A percentile compares a stretch with the other conserved stretches of the same genome.
Evolutionary conservation across 179 eudicot genomes (phyloP).

Genomic region (Camellia oleifera): DNA sequence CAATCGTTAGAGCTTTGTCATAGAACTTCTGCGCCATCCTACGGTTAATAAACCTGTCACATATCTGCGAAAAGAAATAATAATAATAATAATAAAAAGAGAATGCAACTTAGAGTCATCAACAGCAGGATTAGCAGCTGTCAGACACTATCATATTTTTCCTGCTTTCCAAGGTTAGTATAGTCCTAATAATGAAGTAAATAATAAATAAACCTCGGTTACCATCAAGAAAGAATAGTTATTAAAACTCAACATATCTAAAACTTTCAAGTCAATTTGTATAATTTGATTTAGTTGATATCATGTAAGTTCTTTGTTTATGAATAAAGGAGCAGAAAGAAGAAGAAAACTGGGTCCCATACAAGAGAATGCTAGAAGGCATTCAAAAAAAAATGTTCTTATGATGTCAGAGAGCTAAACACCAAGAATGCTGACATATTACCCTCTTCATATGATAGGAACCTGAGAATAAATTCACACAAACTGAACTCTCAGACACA

Average conservation of each 20-base stretch:
- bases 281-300: neutral
- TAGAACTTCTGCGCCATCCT: conserved; percentile 66
- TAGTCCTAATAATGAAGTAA: too few species aligned
- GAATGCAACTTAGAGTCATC: conserved; percentile 2
- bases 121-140: conserved; percentile 13
- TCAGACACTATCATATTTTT: neutral
- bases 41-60: conserved; percentile 83
- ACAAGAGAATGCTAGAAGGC: neutral
- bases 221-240: neutral
- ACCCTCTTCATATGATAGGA: neutral
- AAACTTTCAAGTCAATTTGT: neutral
- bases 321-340: neutral
- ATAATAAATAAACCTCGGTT: neutral
- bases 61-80: conserved; percentile 48
- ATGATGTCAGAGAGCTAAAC: neutral
- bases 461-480: neutral
- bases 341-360: neutral
- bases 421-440: neutral
- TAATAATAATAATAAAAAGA: neutral
- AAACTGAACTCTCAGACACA: neutral
- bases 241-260: neutral
- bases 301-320: neutral
- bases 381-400: neutral
- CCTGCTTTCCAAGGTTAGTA: neutral
- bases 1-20: conserved; percentile 69